Evolutionary conservation across 306 rosid species (phyloP).

Genomic region (Aeschynomene evenia): DNA sequence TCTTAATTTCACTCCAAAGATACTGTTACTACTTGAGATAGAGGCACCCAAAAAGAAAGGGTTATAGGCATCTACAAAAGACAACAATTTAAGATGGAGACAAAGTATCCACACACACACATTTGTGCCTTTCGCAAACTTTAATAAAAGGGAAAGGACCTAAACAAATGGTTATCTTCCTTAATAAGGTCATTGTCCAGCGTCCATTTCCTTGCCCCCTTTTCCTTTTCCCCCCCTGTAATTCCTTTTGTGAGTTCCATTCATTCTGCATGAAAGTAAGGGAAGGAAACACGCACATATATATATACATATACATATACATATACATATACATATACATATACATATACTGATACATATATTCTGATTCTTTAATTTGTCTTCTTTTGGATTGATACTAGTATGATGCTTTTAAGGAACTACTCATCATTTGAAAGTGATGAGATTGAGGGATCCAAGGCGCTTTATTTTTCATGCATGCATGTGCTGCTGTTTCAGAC

Average conservation of each 20-base stretch:
- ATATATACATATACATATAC: no score
- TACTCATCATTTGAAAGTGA: not conserved
- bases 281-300: no score
- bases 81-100: not conserved
- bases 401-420: not conserved
- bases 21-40: not conserved
- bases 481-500: not conserved
- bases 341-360: no score
- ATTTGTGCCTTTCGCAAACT: not conserved
- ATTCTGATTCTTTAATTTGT: not conserved
- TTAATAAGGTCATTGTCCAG: no score
- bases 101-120: not conserved
- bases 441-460: not conserved
- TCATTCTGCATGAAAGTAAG: not conserved
- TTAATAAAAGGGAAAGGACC: not conserved
- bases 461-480: no score
- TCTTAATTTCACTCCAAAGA: not conserved
- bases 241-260: not conserved
- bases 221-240: not conserved
- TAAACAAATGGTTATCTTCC: not conserved
- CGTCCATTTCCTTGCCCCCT: not conserved
- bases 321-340: no score
- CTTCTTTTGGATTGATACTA: not conserved
- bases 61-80: not conserved
- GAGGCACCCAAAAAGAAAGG: not conserved